Conservation (phyloP, 2,329 filamentous ascomycete genomes). For the Coniochaeta ligniaria region DNA sequence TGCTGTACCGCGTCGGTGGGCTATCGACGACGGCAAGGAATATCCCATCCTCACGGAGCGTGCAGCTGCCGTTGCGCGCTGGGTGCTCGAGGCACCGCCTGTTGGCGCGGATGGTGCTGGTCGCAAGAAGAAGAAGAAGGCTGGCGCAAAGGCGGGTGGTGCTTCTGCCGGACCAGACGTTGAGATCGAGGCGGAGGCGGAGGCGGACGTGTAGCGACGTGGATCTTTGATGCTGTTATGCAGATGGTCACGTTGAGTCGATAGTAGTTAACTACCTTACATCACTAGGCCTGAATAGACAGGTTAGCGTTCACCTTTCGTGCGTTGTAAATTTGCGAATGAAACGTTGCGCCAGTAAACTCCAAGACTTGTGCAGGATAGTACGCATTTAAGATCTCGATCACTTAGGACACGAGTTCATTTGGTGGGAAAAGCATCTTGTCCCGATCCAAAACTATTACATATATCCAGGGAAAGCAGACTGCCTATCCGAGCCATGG, state of each 20-base stretch:
- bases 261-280: neutral
- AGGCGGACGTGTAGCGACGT: neutral
- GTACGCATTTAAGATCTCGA: no score
- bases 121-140: slow-evolving; percentile 30
- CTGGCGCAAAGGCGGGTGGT: neutral
- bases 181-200: neutral
- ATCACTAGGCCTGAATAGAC: neutral
- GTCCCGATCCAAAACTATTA: neutral
- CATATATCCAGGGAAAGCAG: slow-evolving; percentile 1
- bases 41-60: slow-evolving; percentile 65
- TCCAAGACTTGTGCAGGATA: no score
- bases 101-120: slow-evolving; percentile 19
- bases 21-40: slow-evolving; percentile 58
- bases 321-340: neutral
- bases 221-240: neutral
- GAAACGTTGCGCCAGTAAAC: no score
- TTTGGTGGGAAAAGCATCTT: neutral
- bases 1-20: slow-evolving; percentile 45
- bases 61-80: slow-evolving; percentile 60
- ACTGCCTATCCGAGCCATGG: neutral
- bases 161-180: neutral
- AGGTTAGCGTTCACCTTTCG: neutral
- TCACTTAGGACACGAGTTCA: neutral
- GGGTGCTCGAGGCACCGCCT: slow-evolving; percentile 55
- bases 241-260: neutral